Percentiles rank a stretch among this genome's conserved stretches.
Evolutionary conservation across 352 stramenopile species (phyloP).

Genomic region (Elongisporangium undulatum): DNA sequence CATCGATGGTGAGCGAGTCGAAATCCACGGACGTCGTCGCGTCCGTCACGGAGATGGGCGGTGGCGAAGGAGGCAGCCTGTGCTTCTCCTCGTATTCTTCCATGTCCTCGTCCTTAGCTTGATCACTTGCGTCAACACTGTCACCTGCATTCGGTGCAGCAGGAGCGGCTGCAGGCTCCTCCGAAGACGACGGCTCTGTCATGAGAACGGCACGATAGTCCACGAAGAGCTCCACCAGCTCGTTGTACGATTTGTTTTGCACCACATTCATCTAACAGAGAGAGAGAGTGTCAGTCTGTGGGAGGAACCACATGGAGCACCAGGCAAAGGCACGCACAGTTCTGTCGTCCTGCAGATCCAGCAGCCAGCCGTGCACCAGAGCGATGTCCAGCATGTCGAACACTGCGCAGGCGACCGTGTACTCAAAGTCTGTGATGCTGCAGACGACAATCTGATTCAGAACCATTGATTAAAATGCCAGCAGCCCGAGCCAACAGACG

Average conservation of each 20-base stretch:
- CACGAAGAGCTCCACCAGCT: conserved; percentile 94
- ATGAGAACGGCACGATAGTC: conserved; percentile 75
- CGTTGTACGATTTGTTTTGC: conserved; percentile 95
- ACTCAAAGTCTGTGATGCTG: conserved; percentile 92
- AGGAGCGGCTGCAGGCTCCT: conserved; percentile 7
- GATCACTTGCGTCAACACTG: not conserved
- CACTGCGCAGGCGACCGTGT: conserved; percentile 91
- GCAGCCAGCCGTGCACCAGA: conserved; percentile 97
- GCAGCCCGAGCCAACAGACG: conserved; percentile 4
- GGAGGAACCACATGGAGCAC: conserved; percentile 1
- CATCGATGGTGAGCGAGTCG: conserved; percentile 39
- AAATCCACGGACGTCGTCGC: conserved; percentile 13
- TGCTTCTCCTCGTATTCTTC: conserved; percentile 11
- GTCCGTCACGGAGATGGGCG: conserved; percentile 2
- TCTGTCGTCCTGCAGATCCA: conserved; percentile 89
- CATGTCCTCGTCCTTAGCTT: conserved; percentile 1
- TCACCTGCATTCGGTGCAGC: conserved; percentile 5
- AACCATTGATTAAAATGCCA: conserved; percentile 1
- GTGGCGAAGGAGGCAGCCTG: conserved; percentile 8
- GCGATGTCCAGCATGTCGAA: conserved; percentile 96
- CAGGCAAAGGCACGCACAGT: conserved; percentile 37
- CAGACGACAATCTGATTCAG: conserved; percentile 2
- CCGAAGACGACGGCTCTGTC: conserved; percentile 38
- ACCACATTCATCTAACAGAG: conserved; percentile 58
- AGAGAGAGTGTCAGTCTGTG: conserved; percentile 1